phyloP scores from a whole-genome alignment of 352 stramenopile species.

The Aphanomyces invadans region DNA sequence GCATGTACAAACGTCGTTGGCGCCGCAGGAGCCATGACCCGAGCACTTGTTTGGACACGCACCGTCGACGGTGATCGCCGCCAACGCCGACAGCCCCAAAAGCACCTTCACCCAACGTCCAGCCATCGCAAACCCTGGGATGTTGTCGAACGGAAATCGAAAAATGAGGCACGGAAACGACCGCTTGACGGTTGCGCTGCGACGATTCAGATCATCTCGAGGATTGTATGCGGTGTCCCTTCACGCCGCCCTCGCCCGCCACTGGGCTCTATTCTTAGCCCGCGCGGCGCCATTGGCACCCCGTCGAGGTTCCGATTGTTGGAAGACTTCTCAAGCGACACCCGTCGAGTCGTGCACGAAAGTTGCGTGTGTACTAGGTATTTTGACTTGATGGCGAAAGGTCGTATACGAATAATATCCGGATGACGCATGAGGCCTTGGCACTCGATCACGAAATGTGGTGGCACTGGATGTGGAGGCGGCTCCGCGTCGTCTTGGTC shows the following conservation, averaged over 20 bases:
- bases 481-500: background rate
- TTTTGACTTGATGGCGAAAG: background rate
- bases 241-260: background rate
- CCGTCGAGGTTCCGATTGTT: background rate
- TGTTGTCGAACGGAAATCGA: background rate
- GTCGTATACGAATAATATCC: conserved; percentile 9
- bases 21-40: conserved; percentile 72
- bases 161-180: background rate
- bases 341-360: too few relatives aligned
- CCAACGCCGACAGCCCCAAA: conserved; percentile 2
- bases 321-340: background rate
- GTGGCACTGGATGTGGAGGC: background rate
- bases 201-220: background rate
- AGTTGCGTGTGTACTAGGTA: background rate
- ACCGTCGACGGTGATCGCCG: background rate
- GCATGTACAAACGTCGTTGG: conserved; percentile 71
- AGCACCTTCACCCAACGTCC: background rate
- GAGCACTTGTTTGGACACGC: conserved; percentile 82
- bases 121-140: background rate
- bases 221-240: background rate
- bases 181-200: background rate
- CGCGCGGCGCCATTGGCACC: background rate
- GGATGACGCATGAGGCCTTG: too few relatives aligned
- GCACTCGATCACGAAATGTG: background rate
- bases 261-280: background rate